Percentiles rank a stretch among this genome's conserved stretches.
phyloP scores from a whole-genome alignment of 23 red algal species.

The Gracilariopsis chorda region DNA sequence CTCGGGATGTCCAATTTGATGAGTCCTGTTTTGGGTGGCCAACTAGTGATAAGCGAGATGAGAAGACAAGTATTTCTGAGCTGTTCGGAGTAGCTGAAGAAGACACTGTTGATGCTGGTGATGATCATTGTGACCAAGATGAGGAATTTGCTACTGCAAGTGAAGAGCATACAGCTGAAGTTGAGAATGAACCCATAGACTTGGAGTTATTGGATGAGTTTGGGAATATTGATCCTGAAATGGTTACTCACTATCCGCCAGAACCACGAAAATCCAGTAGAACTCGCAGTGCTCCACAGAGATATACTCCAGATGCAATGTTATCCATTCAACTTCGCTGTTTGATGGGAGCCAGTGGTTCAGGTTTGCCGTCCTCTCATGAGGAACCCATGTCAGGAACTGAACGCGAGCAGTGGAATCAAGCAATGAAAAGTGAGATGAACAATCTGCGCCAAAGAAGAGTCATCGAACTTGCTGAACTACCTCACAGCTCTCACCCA shows the following conservation, averaged over 20 bases:
- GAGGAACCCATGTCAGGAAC: background rate
- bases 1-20: slow-evolving; percentile 16
- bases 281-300: background rate
- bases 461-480: background rate
- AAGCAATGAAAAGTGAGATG: slow-evolving; percentile 26
- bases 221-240: background rate
- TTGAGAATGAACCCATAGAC: background rate
- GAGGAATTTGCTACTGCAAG: background rate
- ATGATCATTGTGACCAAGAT: too few relatives aligned
- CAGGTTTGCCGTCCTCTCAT: background rate
- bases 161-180: background rate
- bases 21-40: background rate
- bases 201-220: slow-evolving; percentile 12
- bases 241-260: background rate
- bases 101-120: too few relatives aligned
- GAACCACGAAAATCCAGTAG: background rate
- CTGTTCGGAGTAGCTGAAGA: background rate
- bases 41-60: background rate
- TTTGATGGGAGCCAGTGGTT: background rate
- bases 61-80: background rate
- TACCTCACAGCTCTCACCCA: background rate
- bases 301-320: background rate
- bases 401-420: background rate
- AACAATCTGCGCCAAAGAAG: background rate
- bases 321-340: background rate